Evolutionary conservation across 2,329 filamentous ascomycete genomes (phyloP), one percentile per base, ranked within the genome.

Genomic region (Aureobasidium sp.): DNA sequence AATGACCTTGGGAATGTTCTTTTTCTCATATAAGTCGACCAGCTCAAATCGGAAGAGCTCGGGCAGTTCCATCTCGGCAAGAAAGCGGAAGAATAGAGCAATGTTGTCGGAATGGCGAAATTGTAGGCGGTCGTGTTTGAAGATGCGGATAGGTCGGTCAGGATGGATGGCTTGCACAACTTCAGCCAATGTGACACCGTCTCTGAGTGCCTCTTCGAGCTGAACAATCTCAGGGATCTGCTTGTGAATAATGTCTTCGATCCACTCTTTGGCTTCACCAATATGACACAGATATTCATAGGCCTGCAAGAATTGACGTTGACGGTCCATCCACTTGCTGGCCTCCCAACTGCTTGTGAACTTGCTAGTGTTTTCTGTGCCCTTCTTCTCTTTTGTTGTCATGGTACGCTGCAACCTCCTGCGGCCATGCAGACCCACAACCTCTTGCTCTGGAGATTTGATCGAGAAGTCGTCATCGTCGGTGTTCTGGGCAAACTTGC

Each of bases 231-330:
- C 89, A 3, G 94, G 92, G 40, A 99, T 90, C 57, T 88, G 81
- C 66, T 88, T 86, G 65, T 93, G 85, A 61, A 94, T 90, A 63
- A 97, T 85, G 72, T 95, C 86, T 71, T 99, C 94, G 67, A 99
- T 96, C 94, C 94, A 99, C 75, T 97, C 93, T 73, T 97, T 97
- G 24, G 94, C 94, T 78, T 99, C 94, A 73, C 94, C 94, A 67
- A 99, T 97, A 71, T 99, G 94, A 72, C 94, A 99, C 40, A 99
- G 87, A 72, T 99, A 99, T 74, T 99, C 94, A 72, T 99, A 99
- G 7, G 94, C 94, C 74, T 96, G 90, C 59, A 99, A 77, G 70
- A 97, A 97, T 73, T 97, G 93, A 29, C 94, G 85, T 72, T 99
- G 93, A 72, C 96, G 94, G 74, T 99, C 94, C 93, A 99, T 99